Evolutionary conservation across 2,329 filamentous ascomycete genomes (phyloP).

Genomic region (Pseudocercospora eumusae): DNA sequence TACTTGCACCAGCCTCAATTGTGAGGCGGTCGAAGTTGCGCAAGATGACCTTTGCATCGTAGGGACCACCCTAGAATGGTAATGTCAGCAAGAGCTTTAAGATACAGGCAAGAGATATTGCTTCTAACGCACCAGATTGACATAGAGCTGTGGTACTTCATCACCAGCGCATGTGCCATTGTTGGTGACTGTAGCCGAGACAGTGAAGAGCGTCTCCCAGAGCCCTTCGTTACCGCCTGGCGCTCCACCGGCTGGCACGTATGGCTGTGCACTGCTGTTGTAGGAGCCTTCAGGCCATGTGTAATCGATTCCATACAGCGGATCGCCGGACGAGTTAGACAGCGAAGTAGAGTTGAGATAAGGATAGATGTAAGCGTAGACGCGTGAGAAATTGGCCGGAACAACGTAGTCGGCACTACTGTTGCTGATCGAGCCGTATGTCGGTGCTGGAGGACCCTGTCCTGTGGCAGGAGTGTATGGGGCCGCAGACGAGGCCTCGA

Average conservation of each 20-base stretch:
- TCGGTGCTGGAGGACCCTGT: constrained; percentile 63
- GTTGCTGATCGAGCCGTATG: constrained; percentile 64
- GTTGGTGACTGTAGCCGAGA: constrained; percentile 70
- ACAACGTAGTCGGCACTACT: constrained; percentile 67
- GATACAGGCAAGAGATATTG: neutral
- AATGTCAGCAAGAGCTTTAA: neutral
- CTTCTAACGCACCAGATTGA: constrained; percentile 57
- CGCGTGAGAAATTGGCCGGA: constrained; percentile 58
- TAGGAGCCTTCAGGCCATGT: constrained; percentile 60
- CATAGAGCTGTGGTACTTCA: constrained; percentile 73
- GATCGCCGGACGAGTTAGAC: constrained; percentile 58
- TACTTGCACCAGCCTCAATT: constrained; percentile 68
- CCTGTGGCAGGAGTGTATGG: constrained; percentile 64
- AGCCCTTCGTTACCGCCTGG: constrained; percentile 63
- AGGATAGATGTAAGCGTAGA: constrained; percentile 67
- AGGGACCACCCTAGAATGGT: constrained; percentile 61
- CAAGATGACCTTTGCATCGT: constrained; percentile 67
- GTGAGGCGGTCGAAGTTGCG: constrained; percentile 78
- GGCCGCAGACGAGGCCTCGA: constrained; percentile 54
- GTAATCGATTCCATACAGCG: constrained; percentile 63
- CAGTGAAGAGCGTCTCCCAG: constrained; percentile 69
- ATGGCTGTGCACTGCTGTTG: constrained; percentile 60
- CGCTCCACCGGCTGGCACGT: constrained; percentile 60
- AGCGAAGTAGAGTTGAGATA: constrained; percentile 67
- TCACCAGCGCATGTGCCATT: constrained; percentile 66